Evolutionary conservation across 2,329 filamentous ascomycete genomes (phyloP).

Genomic region (Neoscytalidium dimidiatum): DNA sequence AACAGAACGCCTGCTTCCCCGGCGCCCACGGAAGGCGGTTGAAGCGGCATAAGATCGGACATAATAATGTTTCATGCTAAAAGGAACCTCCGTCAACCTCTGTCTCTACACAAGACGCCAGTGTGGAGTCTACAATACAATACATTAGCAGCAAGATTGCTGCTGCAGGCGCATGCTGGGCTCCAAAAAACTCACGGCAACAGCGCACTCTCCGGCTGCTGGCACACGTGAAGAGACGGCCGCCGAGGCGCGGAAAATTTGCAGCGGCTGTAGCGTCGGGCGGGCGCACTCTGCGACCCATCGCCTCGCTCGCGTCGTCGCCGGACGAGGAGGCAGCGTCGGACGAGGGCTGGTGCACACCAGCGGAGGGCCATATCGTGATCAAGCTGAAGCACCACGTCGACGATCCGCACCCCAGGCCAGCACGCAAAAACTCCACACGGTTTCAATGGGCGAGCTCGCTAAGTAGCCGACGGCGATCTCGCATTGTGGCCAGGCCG

Average conservation of each 20-base stretch:
- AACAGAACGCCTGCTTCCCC: background rate
- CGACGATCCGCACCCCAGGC: background rate
- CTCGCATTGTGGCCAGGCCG: background rate
- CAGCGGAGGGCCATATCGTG: background rate
- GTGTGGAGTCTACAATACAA: background rate
- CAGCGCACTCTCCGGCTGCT: background rate
- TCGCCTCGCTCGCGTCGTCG: background rate
- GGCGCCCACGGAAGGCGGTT: background rate
- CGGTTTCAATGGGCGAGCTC: conserved; percentile 6
- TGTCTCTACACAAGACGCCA: background rate
- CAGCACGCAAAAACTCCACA: conserved; percentile 7
- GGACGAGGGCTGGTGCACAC: too few species aligned
- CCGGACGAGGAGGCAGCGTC: background rate
- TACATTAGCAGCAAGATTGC: background rate
- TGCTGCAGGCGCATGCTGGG: too few species aligned
- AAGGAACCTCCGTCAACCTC: background rate
- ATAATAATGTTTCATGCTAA: conserved; percentile 6
- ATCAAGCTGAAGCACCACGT: conserved; percentile 12
- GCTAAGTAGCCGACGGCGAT: conserved; percentile 10
- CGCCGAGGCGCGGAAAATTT: background rate
- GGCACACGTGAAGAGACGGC: background rate
- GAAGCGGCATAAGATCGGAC: conserved; percentile 12
- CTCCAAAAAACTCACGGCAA: too few species aligned
- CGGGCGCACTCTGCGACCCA: background rate
- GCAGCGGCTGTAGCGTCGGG: background rate